Conservation (phyloP, 176 grass and related monocot genomes). For the Zoysia japonica region DNA sequence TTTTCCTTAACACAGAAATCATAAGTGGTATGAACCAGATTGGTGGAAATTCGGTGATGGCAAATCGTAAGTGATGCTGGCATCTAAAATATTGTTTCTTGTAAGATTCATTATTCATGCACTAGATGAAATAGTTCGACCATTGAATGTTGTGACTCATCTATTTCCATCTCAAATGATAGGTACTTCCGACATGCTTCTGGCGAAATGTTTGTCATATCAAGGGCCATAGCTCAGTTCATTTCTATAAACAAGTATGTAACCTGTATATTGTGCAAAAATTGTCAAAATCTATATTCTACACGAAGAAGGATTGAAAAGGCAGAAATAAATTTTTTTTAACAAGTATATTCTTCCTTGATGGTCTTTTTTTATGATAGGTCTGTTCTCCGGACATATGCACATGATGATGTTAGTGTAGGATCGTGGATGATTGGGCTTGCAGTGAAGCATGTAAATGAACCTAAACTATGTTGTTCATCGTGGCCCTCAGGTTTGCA, state of each 20-base stretch:
- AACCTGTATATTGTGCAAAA: slow-evolving; percentile 1
- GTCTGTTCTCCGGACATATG: slow-evolving; percentile 79
- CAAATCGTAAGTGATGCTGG: slow-evolving; percentile 76
- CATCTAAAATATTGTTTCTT: neutral
- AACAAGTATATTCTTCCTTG: slow-evolving; percentile 29
- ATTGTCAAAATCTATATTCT: slow-evolving; percentile 6
- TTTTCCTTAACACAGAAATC: slow-evolving; percentile 58
- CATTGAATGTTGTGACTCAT: slow-evolving; percentile 31
- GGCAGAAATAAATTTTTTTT: neutral
- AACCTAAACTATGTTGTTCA: slow-evolving; percentile 93
- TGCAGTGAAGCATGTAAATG: slow-evolving; percentile 90
- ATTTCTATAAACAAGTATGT: slow-evolving; percentile 95
- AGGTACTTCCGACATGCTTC: slow-evolving; percentile 96
- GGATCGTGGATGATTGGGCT: slow-evolving; percentile 98
- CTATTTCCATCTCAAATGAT: slow-evolving; percentile 39
- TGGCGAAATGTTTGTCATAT: slow-evolving; percentile 95
- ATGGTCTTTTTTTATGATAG: slow-evolving; percentile 40
- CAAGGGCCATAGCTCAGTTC: slow-evolving; percentile 92
- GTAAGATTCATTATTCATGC: slow-evolving; percentile 5
- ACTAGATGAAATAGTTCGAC: slow-evolving; percentile 28
- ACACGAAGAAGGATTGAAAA: slow-evolving; percentile 26
- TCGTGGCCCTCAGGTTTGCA: slow-evolving; percentile 87
- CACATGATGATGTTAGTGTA: slow-evolving; percentile 98
- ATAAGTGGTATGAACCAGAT: slow-evolving; percentile 97
- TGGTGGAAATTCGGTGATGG: slow-evolving; percentile 99